These are phyloP conservation scores for Aspergillus latus DNA, from an alignment of 2,329 filamentous ascomycete genomes.

Conservation along the genomic window DNA sequence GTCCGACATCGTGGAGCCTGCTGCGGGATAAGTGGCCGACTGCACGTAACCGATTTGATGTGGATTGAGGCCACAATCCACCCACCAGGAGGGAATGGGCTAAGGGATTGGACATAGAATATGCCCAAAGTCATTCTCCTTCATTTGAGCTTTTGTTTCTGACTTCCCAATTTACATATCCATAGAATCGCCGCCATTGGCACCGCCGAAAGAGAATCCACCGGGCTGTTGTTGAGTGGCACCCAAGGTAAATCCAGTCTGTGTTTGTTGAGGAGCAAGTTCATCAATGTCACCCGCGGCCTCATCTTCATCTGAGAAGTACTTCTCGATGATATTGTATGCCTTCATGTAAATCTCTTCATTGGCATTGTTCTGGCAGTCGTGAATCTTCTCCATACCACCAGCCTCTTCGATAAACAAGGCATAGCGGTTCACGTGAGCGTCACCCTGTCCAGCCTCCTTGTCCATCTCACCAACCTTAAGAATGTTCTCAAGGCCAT, in stretches of 20 bases:
- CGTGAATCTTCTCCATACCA: conserved; percentile 99
- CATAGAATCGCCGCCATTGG: conserved; percentile 67
- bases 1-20: conserved; percentile 5
- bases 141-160: background rate
- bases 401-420: conserved; percentile 98
- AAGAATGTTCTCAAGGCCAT: conserved; percentile 97
- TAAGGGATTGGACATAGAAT: conserved; percentile 12
- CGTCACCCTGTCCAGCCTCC: conserved; percentile 64
- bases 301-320: conserved; percentile 98
- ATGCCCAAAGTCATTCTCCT: conserved; percentile 1
- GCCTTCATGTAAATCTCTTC: conserved; percentile 99
- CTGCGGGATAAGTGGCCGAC: background rate
- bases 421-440: conserved; percentile 85
- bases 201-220: conserved; percentile 83
- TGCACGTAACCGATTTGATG: conserved; percentile 16
- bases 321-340: conserved; percentile 99
- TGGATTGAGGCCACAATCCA: conserved; percentile 16
- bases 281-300: conserved; percentile 75
- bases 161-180: conserved; percentile 61
- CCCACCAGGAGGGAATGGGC: conserved; percentile 14
- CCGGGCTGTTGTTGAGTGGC: conserved; percentile 65
- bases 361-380: conserved; percentile 99
- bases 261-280: conserved; percentile 68
- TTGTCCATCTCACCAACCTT: conserved; percentile 99
- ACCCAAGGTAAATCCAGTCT: conserved; percentile 71